Base-by-base conservation (phyloP, 345 rosid genomes). In the Rhodomyrtus tomentosa region DNA sequence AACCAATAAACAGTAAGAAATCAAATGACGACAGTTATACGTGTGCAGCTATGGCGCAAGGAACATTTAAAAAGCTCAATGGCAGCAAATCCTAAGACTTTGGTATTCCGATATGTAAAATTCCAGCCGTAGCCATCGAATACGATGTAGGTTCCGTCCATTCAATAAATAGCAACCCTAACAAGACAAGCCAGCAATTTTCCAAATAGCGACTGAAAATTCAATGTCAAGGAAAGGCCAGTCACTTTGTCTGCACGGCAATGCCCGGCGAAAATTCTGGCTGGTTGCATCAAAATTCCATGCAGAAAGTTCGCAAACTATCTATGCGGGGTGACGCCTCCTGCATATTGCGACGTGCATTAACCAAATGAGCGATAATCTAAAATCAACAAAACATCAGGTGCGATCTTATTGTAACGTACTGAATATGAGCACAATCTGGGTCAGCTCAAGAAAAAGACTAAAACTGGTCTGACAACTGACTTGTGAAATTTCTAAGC, bases 251-350 rank as follows among this genome's bases (percentile, higher is more conserved):
- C 79, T 0, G 4, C 45, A 16, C 13, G 3, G 3, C 79, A 8
- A 36, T 18, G 79, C 45, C 79, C 2, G 10, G 25, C 25, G 12
- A 68, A 68, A 36, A 36, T 68, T 68, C 79, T 68, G 79, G 79
- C 79, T 68, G 79, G 79, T 68, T 68, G 79, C 79, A 68, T 68
- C 79, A 68, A 68, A 68, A 68, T 68, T 45, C 79, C 79, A 68
- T 68, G 79, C 79, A 68, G 79, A 68, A 68, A 68, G 79, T 81
- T 52, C 48, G 25, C 59, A 49, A 32, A 29, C 42, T 81, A 51
- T 16, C 58, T 81, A 86, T 85, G 91, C 81, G 10, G 96, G 96
- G 87, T 95, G 98, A 85, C 96, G 88, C 90, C 96, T 89, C 95
- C 96, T 95, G 95, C 92, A 92, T 83, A 84, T 84, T 85, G 58